Evolutionary conservation across 2,329 filamentous ascomycete genomes (phyloP), one percentile per base, ranked within the genome.

Genomic region (Trichophyton simii): DNA sequence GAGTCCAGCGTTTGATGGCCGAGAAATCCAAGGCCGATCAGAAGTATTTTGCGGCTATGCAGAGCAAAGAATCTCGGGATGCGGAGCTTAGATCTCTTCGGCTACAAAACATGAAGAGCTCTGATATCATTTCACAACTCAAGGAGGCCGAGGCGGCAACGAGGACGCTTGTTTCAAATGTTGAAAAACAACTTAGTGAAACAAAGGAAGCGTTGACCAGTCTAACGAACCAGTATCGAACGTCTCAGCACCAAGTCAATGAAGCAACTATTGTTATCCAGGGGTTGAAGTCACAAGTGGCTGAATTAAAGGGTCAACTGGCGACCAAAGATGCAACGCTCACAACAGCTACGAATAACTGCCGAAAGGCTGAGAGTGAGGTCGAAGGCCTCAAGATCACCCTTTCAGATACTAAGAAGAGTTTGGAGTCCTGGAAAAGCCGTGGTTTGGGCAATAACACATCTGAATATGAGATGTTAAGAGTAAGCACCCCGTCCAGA

Each of bases 21-120:
- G 91, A 99, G 75, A 99, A 99, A 77, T 86, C 87, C 66, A 97
- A 96, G 74, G 92, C 92, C 0, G 94, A 99, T 70, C 92, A 97
- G 71, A 97, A 97, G 75, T 99, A 95, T 72, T 97, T 97, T 73
- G 89, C 89, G 0, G 90, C 91, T 7, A 91, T 95, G 80, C 96
- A 96, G 72, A 87, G 91, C 67, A 95, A 92, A 70, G 92, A 97
- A 69, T 86, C 88, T 52, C 83, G 90, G 58, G 87, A 91, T 62
- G 81, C 83, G 62, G 92, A 97, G 75, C 86, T 95, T 55, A 82
- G 88, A 67, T 83, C 86, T 2, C 77, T 96, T 62, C 85, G 90
- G 63, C 81, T 85, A 64, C 91, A 97, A 72, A 95, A 92, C 70
- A 81, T 83, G 57, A 95, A 95, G 75, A 95, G 89, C 62, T 91